Base-by-base conservation (phyloP, 352 stramenopile species). In the Phytophthora nicotianae region DNA sequence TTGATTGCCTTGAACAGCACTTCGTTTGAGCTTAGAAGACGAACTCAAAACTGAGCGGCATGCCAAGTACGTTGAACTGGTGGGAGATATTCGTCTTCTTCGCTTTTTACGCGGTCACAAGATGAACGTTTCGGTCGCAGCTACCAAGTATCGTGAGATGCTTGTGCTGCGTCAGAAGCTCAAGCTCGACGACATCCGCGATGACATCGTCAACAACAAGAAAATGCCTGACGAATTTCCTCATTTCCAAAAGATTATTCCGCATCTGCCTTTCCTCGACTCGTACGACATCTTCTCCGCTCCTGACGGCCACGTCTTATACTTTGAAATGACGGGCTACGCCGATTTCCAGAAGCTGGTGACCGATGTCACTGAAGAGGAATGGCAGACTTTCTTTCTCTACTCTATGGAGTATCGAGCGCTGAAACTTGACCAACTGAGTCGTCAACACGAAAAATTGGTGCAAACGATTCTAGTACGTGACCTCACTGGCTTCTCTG, bases 331-430 rank as follows among this genome's bases (percentile, higher is more conserved):
- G 72, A 75, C 79, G 21, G 83, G 83, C 21, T 88, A 86, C 27
- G 71, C 77, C 5, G 83, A 90, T 56, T 59, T 90, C 5, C 74
- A 74, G 17, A 79, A 77, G 0, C 64, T 92, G n/a, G 27, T 89
- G 4, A 77, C 73, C 19, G 68, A 90, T 49, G 61, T 92, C 26
- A 75, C 69, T 5, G 78, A 92, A 43, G 83, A 89, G 5, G 83
- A 92, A 48, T 90, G 79, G 81, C 74, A 77, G 38, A 72, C 75
- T 7, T 92, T 89, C 53, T 83, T 79, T 32, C 62, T 89, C 14
- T 88, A 90, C 58, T 82, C 83, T n/a, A 85, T 92, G 68, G 83
- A 92, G 56, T 84, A 85, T 52, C 77, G 79, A 16, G 70, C 83
- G 4, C 67, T 90, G 17, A 81, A 77, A 27, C 72, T 92, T 13